Conservation (phyloP, 768 basidiomycete species). For the Hypholoma sublateritium region DNA sequence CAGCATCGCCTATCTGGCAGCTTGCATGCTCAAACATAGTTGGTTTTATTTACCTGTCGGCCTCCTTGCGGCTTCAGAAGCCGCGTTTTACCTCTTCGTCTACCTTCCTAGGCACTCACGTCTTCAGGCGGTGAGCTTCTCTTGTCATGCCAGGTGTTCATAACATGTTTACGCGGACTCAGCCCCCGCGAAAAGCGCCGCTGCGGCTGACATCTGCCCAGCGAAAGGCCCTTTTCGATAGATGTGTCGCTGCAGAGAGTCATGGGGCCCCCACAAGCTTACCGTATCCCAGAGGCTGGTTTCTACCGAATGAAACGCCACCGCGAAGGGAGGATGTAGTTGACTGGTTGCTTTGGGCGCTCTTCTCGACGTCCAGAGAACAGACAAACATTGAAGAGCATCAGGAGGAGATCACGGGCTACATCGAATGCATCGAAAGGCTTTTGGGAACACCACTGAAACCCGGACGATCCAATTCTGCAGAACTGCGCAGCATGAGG, state of each 20-base stretch:
- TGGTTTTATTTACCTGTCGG: slow-evolving; percentile 22
- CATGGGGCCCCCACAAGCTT: slow-evolving; percentile 20
- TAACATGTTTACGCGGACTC: not conserved
- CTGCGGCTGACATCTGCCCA: slow-evolving; percentile 38
- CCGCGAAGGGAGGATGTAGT: slow-evolving; percentile 44
- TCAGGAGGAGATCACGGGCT: slow-evolving; percentile 51
- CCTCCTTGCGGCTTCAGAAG: slow-evolving; percentile 41
- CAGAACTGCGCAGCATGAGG: slow-evolving; percentile 43
- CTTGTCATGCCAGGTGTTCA: not conserved
- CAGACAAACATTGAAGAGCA: slow-evolving; percentile 32
- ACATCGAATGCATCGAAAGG: slow-evolving; percentile 40
- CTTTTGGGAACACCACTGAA: slow-evolving; percentile 39
- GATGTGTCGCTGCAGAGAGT: slow-evolving; percentile 35
- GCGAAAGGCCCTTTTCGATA: slow-evolving; percentile 47
- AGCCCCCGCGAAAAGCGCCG: slow-evolving; percentile 35
- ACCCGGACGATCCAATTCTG: slow-evolving; percentile 32
- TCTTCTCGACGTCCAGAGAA: slow-evolving; percentile 45
- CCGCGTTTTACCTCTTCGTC: slow-evolving; percentile 46
- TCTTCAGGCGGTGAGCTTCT: slow-evolving; percentile 48
- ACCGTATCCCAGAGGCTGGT: slow-evolving; percentile 51
- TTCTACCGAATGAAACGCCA: slow-evolving; percentile 30
- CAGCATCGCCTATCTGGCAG: slow-evolving; percentile 39
- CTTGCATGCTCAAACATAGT: slow-evolving; percentile 15
- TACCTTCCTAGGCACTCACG: slow-evolving; percentile 45
- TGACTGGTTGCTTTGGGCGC: slow-evolving; percentile 68